Evolutionary conservation across 768 basidiomycete species (phyloP).

Genomic region (Amanita pseudoporphyria): DNA sequence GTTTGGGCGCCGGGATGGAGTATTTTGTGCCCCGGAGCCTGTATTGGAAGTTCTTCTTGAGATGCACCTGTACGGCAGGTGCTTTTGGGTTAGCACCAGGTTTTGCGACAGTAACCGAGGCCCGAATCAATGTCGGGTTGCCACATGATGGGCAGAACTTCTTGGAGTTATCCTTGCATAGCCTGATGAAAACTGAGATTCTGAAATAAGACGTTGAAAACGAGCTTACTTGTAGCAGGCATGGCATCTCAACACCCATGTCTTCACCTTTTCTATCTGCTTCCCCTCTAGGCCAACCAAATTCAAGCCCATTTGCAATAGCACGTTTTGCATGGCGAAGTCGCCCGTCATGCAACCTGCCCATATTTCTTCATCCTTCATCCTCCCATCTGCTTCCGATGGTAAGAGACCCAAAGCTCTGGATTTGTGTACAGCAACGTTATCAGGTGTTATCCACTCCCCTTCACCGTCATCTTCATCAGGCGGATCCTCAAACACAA

Average conservation of each 20-base stretch:
- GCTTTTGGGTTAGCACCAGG: constrained; percentile 50
- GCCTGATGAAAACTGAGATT: constrained; percentile 33
- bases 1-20: constrained; percentile 84
- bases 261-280: constrained; percentile 84
- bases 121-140: constrained; percentile 81
- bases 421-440: constrained; percentile 80
- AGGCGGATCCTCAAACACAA: constrained; percentile 67
- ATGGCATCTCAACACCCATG: constrained; percentile 94
- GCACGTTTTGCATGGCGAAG: constrained; percentile 98
- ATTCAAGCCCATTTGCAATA: constrained; percentile 88
- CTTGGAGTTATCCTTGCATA: constrained; percentile 91
- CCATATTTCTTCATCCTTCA: constrained; percentile 24
- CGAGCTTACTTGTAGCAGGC: constrained; percentile 93
- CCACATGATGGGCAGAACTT: constrained; percentile 98
- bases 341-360: constrained; percentile 97
- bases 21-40: constrained; percentile 85
- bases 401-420: constrained; percentile 78
- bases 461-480: constrained; percentile 79
- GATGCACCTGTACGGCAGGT: constrained; percentile 77
- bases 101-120: constrained; percentile 78
- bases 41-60: constrained; percentile 95
- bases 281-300: constrained; percentile 88
- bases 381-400: constrained; percentile 28
- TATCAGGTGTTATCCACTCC: constrained; percentile 95
- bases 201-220: constrained; percentile 1